Conservation (phyloP, 805 yeast species). For the Zygosaccharomyces bisporus region DNA sequence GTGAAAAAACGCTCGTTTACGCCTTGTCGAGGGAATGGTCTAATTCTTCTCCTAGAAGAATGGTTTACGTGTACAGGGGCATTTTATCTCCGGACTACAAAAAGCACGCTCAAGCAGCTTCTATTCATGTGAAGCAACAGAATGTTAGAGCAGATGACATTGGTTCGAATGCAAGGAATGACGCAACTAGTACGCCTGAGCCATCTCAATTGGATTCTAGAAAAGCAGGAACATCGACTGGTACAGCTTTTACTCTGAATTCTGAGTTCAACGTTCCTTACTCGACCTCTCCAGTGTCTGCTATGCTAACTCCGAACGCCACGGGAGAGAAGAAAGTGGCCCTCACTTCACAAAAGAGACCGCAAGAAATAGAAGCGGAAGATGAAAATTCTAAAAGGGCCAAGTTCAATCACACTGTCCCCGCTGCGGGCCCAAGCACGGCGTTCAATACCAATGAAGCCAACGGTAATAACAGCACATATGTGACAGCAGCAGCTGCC, state of each 20-base stretch:
- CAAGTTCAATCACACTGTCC: background rate
- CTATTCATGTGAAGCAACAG: slow-evolving; percentile 27
- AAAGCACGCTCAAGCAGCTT: slow-evolving; percentile 61
- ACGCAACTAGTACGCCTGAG: slow-evolving; percentile 6
- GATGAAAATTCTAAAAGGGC: slow-evolving; percentile 1
- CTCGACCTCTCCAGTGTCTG: slow-evolving; percentile 74
- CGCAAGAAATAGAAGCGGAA: slow-evolving; percentile 1
- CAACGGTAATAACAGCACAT: slow-evolving; percentile 18
- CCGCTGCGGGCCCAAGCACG: background rate
- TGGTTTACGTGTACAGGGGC: slow-evolving; percentile 85
- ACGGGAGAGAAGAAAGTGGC: slow-evolving; percentile 3
- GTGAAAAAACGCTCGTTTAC: slow-evolving; percentile 66
- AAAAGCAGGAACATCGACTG: slow-evolving; percentile 1
- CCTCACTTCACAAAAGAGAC: slow-evolving; percentile 9
- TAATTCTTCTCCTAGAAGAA: slow-evolving; percentile 81
- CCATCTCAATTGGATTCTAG: slow-evolving; percentile 1
- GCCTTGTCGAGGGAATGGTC: slow-evolving; percentile 88
- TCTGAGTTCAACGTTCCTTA: slow-evolving; percentile 54
- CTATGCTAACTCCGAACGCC: slow-evolving; percentile 39
- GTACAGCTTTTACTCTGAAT: slow-evolving; percentile 23
- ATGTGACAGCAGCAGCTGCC: slow-evolving; percentile 74
- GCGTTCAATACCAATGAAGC: background rate
- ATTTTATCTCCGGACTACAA: slow-evolving; percentile 71
- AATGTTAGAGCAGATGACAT: slow-evolving; percentile 13
- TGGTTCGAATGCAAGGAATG: slow-evolving; percentile 13